Percentiles rank a stretch among this genome's conserved stretches.
Conservation (phyloP, 306 rosid species). For the Luffa acutangula region DNA sequence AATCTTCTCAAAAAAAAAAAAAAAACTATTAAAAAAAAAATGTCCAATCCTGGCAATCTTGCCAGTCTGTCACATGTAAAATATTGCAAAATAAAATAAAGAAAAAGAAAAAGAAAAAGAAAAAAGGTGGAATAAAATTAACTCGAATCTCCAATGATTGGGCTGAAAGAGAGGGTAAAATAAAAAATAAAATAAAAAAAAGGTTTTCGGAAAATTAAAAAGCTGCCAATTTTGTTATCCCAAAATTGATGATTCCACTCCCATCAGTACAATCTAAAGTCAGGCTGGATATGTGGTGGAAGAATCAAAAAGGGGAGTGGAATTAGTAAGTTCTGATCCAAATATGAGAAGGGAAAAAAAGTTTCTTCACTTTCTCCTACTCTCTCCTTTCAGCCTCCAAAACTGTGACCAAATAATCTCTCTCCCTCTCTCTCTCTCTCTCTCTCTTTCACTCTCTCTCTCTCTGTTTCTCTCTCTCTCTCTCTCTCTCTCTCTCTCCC, state of each 20-base stretch:
- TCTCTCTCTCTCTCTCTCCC: background rate
- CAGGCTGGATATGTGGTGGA: background rate
- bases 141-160: conserved; percentile 5
- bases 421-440: background rate
- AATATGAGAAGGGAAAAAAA: background rate
- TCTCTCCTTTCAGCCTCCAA: background rate
- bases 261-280: background rate
- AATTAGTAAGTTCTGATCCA: background rate
- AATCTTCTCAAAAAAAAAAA: too few relatives aligned
- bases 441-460: background rate
- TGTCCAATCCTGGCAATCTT: background rate
- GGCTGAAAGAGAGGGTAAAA: background rate
- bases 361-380: background rate
- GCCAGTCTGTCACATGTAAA: background rate
- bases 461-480: background rate
- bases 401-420: background rate
- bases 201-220: background rate
- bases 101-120: background rate
- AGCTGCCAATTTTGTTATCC: background rate
- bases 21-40: background rate
- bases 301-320: background rate
- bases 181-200: too few relatives aligned
- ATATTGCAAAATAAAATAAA: background rate
- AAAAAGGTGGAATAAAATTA: background rate
- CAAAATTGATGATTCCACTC: conserved; percentile 3